Percentiles rank a stretch among this genome's conserved stretches.
Conservation (phyloP, 768 basidiomycete species). For the Podaxis sp. region DNA sequence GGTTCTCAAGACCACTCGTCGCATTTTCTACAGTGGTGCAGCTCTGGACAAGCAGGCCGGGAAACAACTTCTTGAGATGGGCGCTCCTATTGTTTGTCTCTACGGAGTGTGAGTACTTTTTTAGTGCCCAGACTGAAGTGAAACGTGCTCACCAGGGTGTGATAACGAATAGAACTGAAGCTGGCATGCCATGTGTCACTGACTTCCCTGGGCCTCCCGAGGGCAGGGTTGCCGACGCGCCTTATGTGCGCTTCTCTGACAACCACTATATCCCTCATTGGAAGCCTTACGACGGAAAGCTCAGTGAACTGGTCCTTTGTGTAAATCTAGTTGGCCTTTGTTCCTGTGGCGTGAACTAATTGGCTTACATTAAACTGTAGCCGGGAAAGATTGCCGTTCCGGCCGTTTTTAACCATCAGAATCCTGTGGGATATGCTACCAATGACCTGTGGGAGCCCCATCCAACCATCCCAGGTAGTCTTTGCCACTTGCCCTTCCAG, state of each 20-base stretch:
- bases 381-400: constrained; percentile 19
- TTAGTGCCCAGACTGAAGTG: not conserved
- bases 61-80: constrained; percentile 12
- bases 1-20: constrained; percentile 10
- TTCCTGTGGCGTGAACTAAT: not conserved
- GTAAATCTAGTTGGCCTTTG: constrained; percentile 15
- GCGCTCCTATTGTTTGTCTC: constrained; percentile 9
- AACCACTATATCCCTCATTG: constrained; percentile 15
- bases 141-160: not conserved
- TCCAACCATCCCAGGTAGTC: constrained; percentile 18
- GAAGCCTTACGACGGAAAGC: constrained; percentile 4
- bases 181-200: constrained; percentile 11
- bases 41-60: constrained; percentile 16
- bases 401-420: constrained; percentile 20
- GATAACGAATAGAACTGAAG: constrained; percentile 20
- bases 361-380: not conserved
- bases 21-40: constrained; percentile 20
- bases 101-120: constrained; percentile 14
- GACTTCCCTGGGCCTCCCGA: constrained; percentile 11
- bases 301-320: constrained; percentile 20
- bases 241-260: constrained; percentile 15
- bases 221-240: constrained; percentile 11
- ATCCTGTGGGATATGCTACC: constrained; percentile 22
- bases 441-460: constrained; percentile 23
- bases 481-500: not conserved